These are phyloP conservation scores for Adansonia madagascariensis DNA, from an alignment of 441 rosid genomes.

Conservation along the genomic window DNA sequence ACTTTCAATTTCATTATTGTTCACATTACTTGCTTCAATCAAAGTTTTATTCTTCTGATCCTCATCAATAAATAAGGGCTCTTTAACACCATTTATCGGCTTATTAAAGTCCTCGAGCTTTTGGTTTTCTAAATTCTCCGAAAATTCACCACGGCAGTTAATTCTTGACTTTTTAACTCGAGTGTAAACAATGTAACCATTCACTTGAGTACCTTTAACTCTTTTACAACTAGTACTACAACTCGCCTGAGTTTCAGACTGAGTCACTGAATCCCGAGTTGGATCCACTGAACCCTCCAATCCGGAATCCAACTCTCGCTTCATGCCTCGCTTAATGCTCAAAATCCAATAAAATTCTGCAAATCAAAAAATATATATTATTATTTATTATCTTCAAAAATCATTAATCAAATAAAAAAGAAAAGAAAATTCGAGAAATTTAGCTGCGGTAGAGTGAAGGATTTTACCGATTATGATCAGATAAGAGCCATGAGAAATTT, in stretches of 20 bases:
- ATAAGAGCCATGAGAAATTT: constrained; percentile 19
- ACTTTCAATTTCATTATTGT: constrained; percentile 1
- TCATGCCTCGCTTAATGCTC: constrained; percentile 43
- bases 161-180: constrained; percentile 51
- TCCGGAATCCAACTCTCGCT: constrained; percentile 51
- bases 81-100: constrained; percentile 18
- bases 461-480: constrained; percentile 21
- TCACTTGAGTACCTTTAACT: constrained; percentile 55
- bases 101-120: constrained; percentile 29
- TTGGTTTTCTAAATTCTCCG: constrained; percentile 29
- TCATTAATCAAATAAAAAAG: constrained; percentile 23
- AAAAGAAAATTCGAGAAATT: neutral
- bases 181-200: constrained; percentile 74
- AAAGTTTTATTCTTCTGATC: neutral
- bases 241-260: constrained; percentile 32
- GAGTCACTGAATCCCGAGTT: constrained; percentile 35
- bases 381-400: neutral
- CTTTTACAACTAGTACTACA: constrained; percentile 49
- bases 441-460: neutral
- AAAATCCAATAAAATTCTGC: constrained; percentile 38
- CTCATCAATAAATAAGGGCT: constrained; percentile 1
- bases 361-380: neutral
- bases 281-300: constrained; percentile 37
- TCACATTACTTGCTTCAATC: neutral
- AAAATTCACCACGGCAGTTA: constrained; percentile 30